Evolutionary conservation across 2,329 filamentous ascomycete species (phyloP).

Genomic region (Alternaria alternata): DNA sequence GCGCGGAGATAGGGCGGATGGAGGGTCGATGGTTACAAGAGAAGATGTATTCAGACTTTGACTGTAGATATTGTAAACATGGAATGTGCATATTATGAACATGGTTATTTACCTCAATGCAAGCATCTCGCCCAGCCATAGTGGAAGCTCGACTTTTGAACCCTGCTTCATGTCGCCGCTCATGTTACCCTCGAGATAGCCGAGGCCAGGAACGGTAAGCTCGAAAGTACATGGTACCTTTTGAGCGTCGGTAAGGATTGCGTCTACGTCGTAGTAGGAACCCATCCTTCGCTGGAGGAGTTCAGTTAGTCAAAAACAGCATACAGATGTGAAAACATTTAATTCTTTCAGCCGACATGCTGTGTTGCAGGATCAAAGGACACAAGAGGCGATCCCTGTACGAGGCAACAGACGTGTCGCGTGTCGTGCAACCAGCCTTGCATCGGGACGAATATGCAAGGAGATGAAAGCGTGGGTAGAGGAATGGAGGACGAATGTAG

Average conservation of each 20-base stretch:
- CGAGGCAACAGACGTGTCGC: conserved; percentile 31
- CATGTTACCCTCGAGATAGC: conserved; percentile 87
- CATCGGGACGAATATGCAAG: conserved; percentile 29
- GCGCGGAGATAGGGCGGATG: conserved; percentile 75
- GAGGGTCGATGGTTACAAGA: conserved; percentile 78
- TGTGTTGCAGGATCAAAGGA: background rate
- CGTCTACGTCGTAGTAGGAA: conserved; percentile 85
- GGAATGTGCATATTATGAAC: background rate
- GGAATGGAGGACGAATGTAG: background rate
- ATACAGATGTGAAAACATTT: background rate
- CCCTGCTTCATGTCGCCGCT: conserved; percentile 76
- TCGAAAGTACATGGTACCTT: conserved; percentile 98
- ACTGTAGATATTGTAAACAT: conserved; percentile 23
- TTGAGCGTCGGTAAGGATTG: conserved; percentile 87
- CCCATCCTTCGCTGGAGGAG: conserved; percentile 42
- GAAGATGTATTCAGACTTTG: conserved; percentile 49
- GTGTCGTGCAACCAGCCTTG: conserved; percentile 33
- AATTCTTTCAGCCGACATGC: background rate
- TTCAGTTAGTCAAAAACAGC: background rate
- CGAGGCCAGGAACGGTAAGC: conserved; percentile 84
- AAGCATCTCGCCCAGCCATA: conserved; percentile 96
- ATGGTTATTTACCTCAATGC: conserved; percentile 65
- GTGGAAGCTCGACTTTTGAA: conserved; percentile 80
- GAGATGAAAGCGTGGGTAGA: conserved; percentile 16
- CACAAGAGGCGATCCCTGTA: conserved; percentile 4